Base-by-base conservation (phyloP, 176 grass and related monocot species). In the Aegilops longissima region DNA sequence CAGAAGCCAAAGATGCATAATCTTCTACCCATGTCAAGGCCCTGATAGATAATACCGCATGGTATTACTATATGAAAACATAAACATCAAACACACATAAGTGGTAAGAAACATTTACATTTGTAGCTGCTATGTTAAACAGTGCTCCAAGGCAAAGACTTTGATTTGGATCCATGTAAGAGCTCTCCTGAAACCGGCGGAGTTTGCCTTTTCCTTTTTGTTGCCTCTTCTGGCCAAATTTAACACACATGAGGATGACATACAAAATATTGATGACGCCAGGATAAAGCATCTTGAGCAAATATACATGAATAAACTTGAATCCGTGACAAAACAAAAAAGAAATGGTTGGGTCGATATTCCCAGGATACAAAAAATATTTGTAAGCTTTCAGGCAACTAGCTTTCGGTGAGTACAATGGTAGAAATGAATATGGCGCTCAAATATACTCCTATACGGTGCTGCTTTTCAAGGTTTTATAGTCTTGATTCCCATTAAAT, bases 81-180 rank as follows among this genome's bases (percentile, higher is more conserved):
- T 29, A 39, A 68, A 68, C 10, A 83, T 58, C 5, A 40, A 14
- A 80, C 44, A 8, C 17, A 80, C 68, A 56, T 23, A 79, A 65
- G 49, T 25, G 51, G 70, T 36, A 74, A 58, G 20, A 87, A 35
- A 31, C 49, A 83, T 74, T 81, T 76, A 96, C 96, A 70, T 98
- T 98, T 87, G 96, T 98, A 25, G 96, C 96, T 86, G 96, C 96
- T 59, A 98, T 98, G 62, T 98, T 89, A 89, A 98, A 98, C 20
- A 98, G 83, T 87, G 96, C 93, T 82, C 96, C 96, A 85, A 98
- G 92, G 80, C 96, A 98, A 75, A 98, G 90, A 49, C 90, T 88
- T 77, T 98, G 96, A 80, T 91, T 84, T 49, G 96, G 93, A 88
- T 96, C 92, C 96, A 98, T 96, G 79, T 98, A 98, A 64, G 93